Base-by-base conservation (phyloP, 2,329 filamentous ascomycete species). In the Coniochaeta sp. region DNA sequence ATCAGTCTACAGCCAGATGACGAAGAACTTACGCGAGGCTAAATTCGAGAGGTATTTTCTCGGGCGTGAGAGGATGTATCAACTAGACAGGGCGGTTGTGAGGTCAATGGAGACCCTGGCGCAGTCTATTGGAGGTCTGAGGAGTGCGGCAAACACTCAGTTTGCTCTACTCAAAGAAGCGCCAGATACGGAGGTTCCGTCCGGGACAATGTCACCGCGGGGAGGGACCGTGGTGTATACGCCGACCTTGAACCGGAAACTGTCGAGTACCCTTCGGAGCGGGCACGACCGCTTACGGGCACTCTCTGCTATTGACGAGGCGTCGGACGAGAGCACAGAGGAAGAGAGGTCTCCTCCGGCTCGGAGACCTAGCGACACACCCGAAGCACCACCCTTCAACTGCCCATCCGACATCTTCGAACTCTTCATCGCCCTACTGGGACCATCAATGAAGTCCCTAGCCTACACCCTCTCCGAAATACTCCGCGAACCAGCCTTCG, bases 371-470 rank as follows among this genome's bases (percentile, higher is more conserved):
- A n/a, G n/a, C 45, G 26, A 31, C 26, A 14, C 45, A 8, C 12
- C 24, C 3, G 26, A 48, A 31, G 45, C 45, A 13, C 28, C 45
- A 12, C 45, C 68, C 1, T 79, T 82, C 53, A 75, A 74, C 32
- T 79, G 82, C 1, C 83, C 91, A 0, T 82, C 87, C 0, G 90
- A 96, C 53, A 95, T 97, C 57, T 97, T 97, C 64, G 84, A 90
- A 10, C 77, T 91, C 5, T 99, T 97, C 67, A 96, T 99, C 54
- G 76, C 80, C 18, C 83, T 94, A 58, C 75, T 99, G 20, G 94
- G 94, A 0, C 94, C 94, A 1, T 94, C 92, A 0, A 95, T 96
- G 84, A 95, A 96, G 67, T 96, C 92, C 0, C 72, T 99, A n/a
- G 89, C 90, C 3, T 94, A 87, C 60, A 97, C 94, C 0, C 70